Percentiles rank a stretch among this genome's conserved stretches.
phyloP scores from a whole-genome alignment of 495 filamentous ascomycete genomes.

The Saxophila tyrrhenica region DNA sequence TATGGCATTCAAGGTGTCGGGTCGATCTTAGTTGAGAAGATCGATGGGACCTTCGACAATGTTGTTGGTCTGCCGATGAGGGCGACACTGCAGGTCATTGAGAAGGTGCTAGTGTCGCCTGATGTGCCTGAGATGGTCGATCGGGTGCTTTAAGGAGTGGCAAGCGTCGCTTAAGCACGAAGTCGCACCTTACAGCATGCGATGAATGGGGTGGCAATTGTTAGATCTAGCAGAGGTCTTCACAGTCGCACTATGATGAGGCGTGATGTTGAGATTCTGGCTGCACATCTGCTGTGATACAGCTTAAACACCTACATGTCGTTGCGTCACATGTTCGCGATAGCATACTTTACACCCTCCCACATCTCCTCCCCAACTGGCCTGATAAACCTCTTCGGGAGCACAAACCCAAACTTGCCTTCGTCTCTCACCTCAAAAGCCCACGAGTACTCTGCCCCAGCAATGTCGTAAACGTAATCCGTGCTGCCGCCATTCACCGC shows the following conservation, averaged over 20 bases:
- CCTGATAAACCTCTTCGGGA: slow-evolving; percentile 45
- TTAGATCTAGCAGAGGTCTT: too few species aligned
- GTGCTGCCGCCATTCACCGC: slow-evolving; percentile 42
- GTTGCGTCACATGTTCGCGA: slow-evolving; percentile 30
- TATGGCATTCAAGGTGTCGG: slow-evolving; percentile 89
- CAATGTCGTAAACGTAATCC: slow-evolving; percentile 45
- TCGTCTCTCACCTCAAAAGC: slow-evolving; percentile 45
- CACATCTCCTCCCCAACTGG: slow-evolving; percentile 42
- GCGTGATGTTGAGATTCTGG: too few species aligned
- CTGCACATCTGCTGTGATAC: too few species aligned
- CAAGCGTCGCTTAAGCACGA: too few species aligned
- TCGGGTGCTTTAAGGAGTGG: not conserved
- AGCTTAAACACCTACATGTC: too few species aligned
- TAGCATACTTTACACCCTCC: slow-evolving; percentile 43
- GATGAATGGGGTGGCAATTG: too few species aligned
- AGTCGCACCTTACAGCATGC: too few species aligned
- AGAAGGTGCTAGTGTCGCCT: slow-evolving; percentile 56
- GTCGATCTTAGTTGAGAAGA: slow-evolving; percentile 71
- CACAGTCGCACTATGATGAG: too few species aligned
- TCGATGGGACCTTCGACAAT: slow-evolving; percentile 87
- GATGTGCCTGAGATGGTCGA: slow-evolving; percentile 37
- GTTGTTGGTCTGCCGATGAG: slow-evolving; percentile 88
- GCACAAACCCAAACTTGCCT: slow-evolving; percentile 42
- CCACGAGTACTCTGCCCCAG: slow-evolving; percentile 41
- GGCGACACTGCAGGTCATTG: slow-evolving; percentile 67